phyloP scores from a whole-genome alignment of 2,329 filamentous ascomycete species.

The Venturia aucupariae region DNA sequence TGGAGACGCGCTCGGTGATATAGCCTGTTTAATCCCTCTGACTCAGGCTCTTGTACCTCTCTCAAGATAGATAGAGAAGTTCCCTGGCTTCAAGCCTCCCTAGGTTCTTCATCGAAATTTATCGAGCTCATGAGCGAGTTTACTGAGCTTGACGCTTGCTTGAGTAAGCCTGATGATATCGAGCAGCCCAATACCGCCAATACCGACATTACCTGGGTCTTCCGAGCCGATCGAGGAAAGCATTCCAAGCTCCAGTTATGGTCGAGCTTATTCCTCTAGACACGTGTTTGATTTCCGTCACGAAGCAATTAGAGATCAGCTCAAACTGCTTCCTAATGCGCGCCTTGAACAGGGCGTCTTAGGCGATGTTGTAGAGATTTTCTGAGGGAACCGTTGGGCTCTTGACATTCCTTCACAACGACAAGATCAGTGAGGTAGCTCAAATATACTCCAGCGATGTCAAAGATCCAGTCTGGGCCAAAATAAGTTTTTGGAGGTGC shows the following conservation, averaged over 20 bases:
- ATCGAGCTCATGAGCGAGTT: background rate
- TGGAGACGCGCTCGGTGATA: too few species aligned
- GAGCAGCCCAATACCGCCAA: background rate
- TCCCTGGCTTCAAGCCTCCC: background rate
- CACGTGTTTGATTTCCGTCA: background rate
- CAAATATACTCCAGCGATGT: too few species aligned
- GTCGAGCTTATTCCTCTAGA: background rate
- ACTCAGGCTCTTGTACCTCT: background rate
- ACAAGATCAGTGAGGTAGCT: too few species aligned
- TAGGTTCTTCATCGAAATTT: background rate
- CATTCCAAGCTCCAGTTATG: background rate
- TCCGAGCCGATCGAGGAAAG: background rate
- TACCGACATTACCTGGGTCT: background rate
- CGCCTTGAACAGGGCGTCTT: background rate
- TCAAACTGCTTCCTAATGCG: background rate
- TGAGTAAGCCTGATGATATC: slow-evolving; percentile 16
- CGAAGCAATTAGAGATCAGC: background rate
- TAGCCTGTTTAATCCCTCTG: background rate
- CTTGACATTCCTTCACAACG: too few species aligned
- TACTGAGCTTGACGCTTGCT: background rate
- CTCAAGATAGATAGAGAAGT: background rate
- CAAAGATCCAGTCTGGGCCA: too few species aligned
- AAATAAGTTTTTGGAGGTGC: too few species aligned
- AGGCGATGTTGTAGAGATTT: background rate
- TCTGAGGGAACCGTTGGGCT: background rate